phyloP scores from a whole-genome alignment of 2,329 filamentous ascomycete species.

The Colletotrichum eremochloae region DNA sequence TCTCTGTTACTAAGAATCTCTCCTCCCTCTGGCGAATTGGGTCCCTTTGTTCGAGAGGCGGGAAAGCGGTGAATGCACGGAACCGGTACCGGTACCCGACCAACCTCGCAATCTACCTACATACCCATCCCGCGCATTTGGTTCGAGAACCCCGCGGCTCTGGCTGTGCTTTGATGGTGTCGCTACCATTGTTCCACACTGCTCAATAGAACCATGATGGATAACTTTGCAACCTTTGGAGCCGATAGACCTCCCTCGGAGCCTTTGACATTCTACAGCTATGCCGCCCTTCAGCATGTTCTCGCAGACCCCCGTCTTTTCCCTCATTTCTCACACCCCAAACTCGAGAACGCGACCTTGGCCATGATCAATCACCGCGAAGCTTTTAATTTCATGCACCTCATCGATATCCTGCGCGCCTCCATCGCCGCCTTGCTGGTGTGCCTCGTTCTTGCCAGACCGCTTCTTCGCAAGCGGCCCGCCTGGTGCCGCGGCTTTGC shows the following conservation, averaged over 20 bases:
- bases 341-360: neutral
- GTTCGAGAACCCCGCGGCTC: conserved; percentile 20
- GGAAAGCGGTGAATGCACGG: conserved; percentile 32
- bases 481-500: conserved; percentile 61
- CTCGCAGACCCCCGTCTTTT: conserved; percentile 19
- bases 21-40: conserved; percentile 8
- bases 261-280: conserved; percentile 22
- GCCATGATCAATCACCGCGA: neutral
- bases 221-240: conserved; percentile 21
- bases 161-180: conserved; percentile 12
- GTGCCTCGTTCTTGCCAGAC: conserved; percentile 47
- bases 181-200: conserved; percentile 25
- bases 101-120: neutral
- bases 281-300: conserved; percentile 33
- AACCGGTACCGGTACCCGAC: conserved; percentile 10
- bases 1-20: conserved; percentile 13
- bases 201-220: conserved; percentile 30
- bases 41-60: neutral
- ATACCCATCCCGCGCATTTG: neutral
- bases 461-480: conserved; percentile 50
- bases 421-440: conserved; percentile 49
- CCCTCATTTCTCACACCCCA: conserved; percentile 4
- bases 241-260: neutral
- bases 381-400: conserved; percentile 14
- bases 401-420: conserved; percentile 46